Evolutionary conservation across 2,329 filamentous ascomycete species (phyloP).

Genomic region (Ophiostoma sp.): DNA sequence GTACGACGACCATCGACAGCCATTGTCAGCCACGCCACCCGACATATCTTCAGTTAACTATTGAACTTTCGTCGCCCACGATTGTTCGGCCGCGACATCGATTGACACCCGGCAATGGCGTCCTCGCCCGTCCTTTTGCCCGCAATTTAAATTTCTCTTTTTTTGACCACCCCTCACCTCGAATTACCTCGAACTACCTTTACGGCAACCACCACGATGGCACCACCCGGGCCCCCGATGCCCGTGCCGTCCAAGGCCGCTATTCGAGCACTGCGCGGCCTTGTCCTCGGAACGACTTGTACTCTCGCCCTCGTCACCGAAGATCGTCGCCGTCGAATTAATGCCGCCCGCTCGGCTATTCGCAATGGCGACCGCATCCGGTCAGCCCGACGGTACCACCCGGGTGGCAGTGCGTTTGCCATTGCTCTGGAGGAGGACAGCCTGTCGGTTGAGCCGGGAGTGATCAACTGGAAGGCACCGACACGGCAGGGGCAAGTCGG

Average conservation of each 20-base stretch:
- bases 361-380: conserved; percentile 45
- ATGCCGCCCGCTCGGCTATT: conserved; percentile 41
- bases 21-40: not conserved
- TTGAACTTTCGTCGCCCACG: not conserved
- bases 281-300: conserved; percentile 49
- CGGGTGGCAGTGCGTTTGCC: conserved; percentile 34
- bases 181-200: not conserved
- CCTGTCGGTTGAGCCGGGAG: conserved; percentile 19
- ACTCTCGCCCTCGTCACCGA: conserved; percentile 46
- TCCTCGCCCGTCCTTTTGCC: not conserved
- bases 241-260: conserved; percentile 49
- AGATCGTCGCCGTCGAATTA: conserved; percentile 48
- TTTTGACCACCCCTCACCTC: not conserved
- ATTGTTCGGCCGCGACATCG: not conserved
- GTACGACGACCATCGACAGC: conserved; percentile 6
- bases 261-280: conserved; percentile 46
- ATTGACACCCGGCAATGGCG: conserved; percentile 8
- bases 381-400: conserved; percentile 42
- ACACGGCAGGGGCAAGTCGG: not conserved
- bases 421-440: conserved; percentile 33
- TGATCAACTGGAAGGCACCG: conserved; percentile 18
- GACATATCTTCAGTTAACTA: not conserved
- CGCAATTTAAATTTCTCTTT: not conserved
- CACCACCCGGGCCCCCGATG: conserved; percentile 38
- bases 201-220: conserved; percentile 19